Conservation (phyloP, 1,284 basidiomycete genomes). For the Peniophora sp. region DNA sequence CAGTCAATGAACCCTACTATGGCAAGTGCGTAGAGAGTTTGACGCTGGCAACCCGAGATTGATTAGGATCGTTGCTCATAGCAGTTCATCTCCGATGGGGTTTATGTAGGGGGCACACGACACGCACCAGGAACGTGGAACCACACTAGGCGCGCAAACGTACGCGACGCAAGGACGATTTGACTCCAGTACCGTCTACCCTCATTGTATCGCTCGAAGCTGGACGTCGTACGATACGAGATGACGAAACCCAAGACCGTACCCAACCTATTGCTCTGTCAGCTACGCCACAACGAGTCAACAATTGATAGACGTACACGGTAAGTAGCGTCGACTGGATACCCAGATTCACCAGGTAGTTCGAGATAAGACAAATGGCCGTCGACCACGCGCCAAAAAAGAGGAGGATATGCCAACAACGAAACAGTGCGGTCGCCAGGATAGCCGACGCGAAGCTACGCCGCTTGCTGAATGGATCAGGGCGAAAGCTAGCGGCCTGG, state of each 20-base stretch:
- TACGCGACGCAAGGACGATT: conserved; percentile 52
- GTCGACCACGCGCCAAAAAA: conserved; percentile 57
- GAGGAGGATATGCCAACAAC: conserved; percentile 61
- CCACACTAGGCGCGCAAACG: conserved; percentile 51
- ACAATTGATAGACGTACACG: conserved; percentile 34
- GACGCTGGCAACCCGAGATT: not conserved
- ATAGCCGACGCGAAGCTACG: conserved; percentile 22
- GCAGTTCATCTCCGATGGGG: not conserved
- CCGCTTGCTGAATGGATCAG: conserved; percentile 7
- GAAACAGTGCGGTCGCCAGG: conserved; percentile 54
- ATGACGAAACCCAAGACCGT: conserved; percentile 54
- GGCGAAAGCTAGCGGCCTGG: not conserved
- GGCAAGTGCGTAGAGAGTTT: too few relatives aligned
- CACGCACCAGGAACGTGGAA: conserved; percentile 51
- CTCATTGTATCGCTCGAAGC: conserved; percentile 71
- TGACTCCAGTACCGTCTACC: conserved; percentile 64
- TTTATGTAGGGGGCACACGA: conserved; percentile 9
- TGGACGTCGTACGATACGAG: conserved; percentile 64
- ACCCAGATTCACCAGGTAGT: conserved; percentile 33
- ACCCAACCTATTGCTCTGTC: conserved; percentile 34
- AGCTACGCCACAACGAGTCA: not conserved
- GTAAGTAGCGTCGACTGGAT: conserved; percentile 50
- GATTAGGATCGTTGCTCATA: not conserved
- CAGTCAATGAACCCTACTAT: not conserved
- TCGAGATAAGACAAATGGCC: conserved; percentile 41